Evolutionary conservation across 2,329 filamentous ascomycete species (phyloP), one percentile per base, ranked within the genome.

Genomic region (Eutypella sp.): DNA sequence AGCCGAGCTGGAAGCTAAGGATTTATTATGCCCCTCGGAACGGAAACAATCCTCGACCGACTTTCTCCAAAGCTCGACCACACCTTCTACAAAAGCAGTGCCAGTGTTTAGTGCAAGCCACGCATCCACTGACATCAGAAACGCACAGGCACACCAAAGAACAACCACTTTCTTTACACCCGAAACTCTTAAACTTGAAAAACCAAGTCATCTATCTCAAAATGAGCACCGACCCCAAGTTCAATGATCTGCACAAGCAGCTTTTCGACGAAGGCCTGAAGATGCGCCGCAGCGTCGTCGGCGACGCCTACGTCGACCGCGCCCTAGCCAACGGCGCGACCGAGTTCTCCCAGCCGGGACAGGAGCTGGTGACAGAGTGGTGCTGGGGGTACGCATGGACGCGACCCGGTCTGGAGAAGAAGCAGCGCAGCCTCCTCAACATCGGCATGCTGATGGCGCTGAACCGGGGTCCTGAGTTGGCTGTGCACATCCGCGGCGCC

Each of bases 301-400:
- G 82, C n/a, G 68, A 81, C 45, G 69, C 71, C 33, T 82, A 84
- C 53, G 81, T 85, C 45, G 72, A 82, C 55, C 67, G 66, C 4
- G 73, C 81, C 2, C 67, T 84, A 9, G 66, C 67, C n/a, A 75
- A 75, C 45, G 76, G 75, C 3, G 71, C 76, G 1, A 76, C 73
- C 9, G 73, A 78, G n/a, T 85, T 84, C 62, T 70, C 78, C 2
- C 67, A 69, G 33, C 76, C 81, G 0, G 77, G 78, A 53, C 81
- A 85, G 62, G 76, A 84, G 52, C 69, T 82, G 31, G 74, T 82
- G 2, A 84, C 81, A 1, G 81, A 84, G 63, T 78, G 72, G 59
- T 79, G 76, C 65, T 85, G 81, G 82, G 81, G 81, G 13, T 73
- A 73, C 47, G 74, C 76, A 22, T 86, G 82, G 82, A 76, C 76